Conservation (phyloP, 495 filamentous ascomycete genomes). For the Acidiella bohemica region DNA sequence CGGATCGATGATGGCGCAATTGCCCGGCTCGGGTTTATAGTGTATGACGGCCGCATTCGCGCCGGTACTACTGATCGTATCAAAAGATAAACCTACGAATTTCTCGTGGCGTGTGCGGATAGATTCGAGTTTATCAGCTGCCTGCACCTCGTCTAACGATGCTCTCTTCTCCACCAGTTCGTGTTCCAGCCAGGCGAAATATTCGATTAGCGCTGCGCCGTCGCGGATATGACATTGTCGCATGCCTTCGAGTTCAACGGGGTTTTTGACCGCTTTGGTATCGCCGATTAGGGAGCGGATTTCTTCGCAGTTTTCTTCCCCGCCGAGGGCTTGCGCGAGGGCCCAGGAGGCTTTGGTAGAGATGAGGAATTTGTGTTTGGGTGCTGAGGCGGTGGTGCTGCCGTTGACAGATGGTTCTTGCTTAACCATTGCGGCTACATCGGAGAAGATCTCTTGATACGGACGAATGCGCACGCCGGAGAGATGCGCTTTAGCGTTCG, state of each 20-base stretch:
- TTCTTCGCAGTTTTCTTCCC: constrained; percentile 78
- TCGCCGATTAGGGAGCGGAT: constrained; percentile 78
- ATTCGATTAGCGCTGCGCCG: constrained; percentile 81
- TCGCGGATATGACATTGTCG: constrained; percentile 86
- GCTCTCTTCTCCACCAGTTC: constrained; percentile 61
- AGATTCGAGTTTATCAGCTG: constrained; percentile 76
- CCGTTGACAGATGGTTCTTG: constrained; percentile 26
- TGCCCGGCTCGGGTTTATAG: constrained; percentile 80
- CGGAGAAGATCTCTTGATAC: constrained; percentile 71
- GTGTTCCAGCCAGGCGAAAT: constrained; percentile 94
- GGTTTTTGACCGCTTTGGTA: constrained; percentile 95
- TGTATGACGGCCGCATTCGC: constrained; percentile 95
- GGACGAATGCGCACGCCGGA: constrained; percentile 64
- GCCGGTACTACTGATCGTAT: constrained; percentile 91
- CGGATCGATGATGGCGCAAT: constrained; percentile 75
- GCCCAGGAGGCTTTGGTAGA: constrained; percentile 93
- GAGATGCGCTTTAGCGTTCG: constrained; percentile 58
- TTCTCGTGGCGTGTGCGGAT: constrained; percentile 66
- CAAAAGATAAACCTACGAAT: constrained; percentile 86
- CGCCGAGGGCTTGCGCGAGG: constrained; percentile 71
- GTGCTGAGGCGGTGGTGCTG: constrained; percentile 15
- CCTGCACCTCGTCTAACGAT: constrained; percentile 74
- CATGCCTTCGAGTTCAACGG: constrained; percentile 84
- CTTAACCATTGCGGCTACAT: constrained; percentile 49
- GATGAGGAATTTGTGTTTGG: constrained; percentile 60